Base-by-base conservation (phyloP, 2,329 filamentous ascomycete species). In the Aspergillus sp. region DNA sequence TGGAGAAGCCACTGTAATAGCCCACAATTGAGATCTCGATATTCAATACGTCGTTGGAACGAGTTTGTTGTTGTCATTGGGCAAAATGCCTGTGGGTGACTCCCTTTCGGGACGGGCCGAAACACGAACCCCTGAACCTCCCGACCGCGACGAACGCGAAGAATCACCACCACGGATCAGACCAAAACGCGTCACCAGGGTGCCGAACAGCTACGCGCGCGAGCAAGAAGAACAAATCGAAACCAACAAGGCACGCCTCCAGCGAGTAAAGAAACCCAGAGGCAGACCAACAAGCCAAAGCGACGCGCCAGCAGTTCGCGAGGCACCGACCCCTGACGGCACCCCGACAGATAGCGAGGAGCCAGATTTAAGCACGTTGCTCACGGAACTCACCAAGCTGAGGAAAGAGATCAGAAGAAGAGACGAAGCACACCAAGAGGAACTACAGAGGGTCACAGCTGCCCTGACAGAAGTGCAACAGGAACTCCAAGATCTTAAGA, bases 351-450 rank as follows among this genome's bases (percentile, higher is more conserved):
- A 24, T 24, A 24, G 24, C 24, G 24, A 24, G 24, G 24, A 2
- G 45, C n/a, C 60, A 46, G 65, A 53, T 39, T 61, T 64, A 42
- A 51, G 64, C 39, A 51, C 58, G 20, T 30, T 51, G n/a, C 40
- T 68, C 12, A 55, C 56, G 42, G 61, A 66, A 45, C 20, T 68
- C 5, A 30, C 45, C 30, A 67, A 67, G 59, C 63, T 67, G 42
- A 65, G 62, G 41, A 57, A 6, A 50, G 63, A 67, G 20, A 67
- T 68, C 52, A 64, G 56, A 59, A 55, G 4, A 33, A 54, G 59
- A 55, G 61, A 68, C 49, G 52, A 64, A 8, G 17, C 61, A 19
- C 51, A 68, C 12, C 66, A 59, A 54, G 37, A 65, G 24, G 62
- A 68, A 24, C 48, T 68, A 4, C 51, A 60, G 22, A 66, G 51